These are phyloP conservation scores for Hyphodiscus sp. DNA, from an alignment of 2,329 filamentous ascomycete genomes.

Conservation along the genomic window DNA sequence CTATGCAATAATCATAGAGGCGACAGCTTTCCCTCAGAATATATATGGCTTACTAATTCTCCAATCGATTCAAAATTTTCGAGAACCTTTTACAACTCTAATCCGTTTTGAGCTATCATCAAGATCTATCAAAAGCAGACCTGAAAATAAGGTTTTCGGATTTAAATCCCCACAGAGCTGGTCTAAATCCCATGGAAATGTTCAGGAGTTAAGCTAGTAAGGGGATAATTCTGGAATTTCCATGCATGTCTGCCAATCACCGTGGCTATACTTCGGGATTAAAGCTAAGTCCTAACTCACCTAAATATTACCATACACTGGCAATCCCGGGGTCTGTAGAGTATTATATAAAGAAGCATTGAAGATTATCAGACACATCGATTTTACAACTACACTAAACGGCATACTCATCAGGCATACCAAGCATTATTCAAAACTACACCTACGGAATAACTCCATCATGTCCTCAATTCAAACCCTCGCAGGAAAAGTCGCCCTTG, in stretches of 20 bases:
- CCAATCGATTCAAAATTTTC: too few species aligned
- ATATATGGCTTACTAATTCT: too few species aligned
- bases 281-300: background rate
- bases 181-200: background rate
- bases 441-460: background rate
- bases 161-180: too few species aligned
- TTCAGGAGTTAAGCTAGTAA: background rate
- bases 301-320: too few species aligned
- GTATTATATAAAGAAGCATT: background rate
- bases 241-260: background rate
- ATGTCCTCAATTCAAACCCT: constrained; percentile 18
- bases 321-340: background rate
- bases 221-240: background rate
- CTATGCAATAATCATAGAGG: too few species aligned
- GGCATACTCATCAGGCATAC: background rate
- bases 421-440: background rate
- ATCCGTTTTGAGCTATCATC: too few species aligned
- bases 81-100: too few species aligned
- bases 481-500: constrained; percentile 24
- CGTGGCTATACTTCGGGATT: background rate
- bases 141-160: too few species aligned
- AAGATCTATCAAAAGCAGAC: too few species aligned
- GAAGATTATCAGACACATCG: background rate
- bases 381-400: background rate
- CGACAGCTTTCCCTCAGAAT: too few species aligned